Conservation (phyloP, 2,329 filamentous ascomycete species). For the Calonectria fujianensis region DNA sequence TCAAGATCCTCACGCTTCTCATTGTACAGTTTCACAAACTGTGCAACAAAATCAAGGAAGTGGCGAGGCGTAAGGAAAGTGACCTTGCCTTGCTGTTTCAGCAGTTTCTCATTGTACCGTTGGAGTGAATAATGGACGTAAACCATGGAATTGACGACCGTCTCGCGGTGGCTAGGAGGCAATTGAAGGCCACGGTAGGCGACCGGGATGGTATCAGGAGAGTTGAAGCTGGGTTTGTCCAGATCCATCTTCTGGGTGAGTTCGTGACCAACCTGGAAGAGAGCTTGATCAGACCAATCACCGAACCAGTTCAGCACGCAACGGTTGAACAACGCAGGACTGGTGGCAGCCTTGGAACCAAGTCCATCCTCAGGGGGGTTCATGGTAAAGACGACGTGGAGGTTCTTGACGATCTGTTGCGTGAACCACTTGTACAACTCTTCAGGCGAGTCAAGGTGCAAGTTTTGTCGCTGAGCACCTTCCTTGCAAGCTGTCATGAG, state of each 20-base stretch:
- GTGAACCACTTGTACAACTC: constrained; percentile 99
- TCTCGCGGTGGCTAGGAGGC: constrained; percentile 92
- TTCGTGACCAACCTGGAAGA: constrained; percentile 98
- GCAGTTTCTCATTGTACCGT: constrained; percentile 89
- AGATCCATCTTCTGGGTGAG: constrained; percentile 97
- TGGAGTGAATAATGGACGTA: constrained; percentile 98
- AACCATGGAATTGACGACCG: constrained; percentile 98
- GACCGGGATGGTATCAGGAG: constrained; percentile 93
- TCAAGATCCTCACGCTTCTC: constrained; percentile 99
- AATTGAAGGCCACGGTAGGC: constrained; percentile 90
- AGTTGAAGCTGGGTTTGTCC: constrained; percentile 88
- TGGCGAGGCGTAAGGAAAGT: constrained; percentile 97
- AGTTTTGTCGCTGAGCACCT: constrained; percentile 94
- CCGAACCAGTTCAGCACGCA: constrained; percentile 99
- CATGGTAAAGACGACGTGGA: constrained; percentile 99
- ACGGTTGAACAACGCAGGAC: constrained; percentile 98
- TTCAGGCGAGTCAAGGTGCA: constrained; percentile 97
- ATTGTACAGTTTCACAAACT: constrained; percentile 97
- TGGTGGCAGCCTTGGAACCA: constrained; percentile 96
- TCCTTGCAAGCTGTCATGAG: constrained; percentile 99
- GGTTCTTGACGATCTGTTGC: constrained; percentile 98
- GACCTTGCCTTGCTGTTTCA: constrained; percentile 92
- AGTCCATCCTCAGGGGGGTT: constrained; percentile 97
- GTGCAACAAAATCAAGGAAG: constrained; percentile 97
- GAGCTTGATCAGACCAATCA: constrained; percentile 98